phyloP scores from a whole-genome alignment of 2,329 filamentous ascomycete genomes.

The Rugonectria rugulosa region DNA sequence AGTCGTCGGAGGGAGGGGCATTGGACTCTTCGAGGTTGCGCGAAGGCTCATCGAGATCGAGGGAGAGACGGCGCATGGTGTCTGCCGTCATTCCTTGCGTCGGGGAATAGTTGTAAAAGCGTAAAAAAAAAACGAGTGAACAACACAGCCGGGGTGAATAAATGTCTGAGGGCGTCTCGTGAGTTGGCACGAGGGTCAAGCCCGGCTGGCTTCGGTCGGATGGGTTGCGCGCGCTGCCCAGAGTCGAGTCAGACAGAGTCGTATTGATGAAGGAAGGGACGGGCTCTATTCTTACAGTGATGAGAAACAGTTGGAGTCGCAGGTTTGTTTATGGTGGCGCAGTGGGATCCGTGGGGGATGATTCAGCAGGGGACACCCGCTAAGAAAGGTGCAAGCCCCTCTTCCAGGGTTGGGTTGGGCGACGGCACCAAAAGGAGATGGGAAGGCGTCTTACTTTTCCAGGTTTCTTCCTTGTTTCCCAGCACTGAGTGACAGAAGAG shows the following conservation, averaged over 20 bases:
- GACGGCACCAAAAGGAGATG: not conserved
- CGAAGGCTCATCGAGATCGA: slow-evolving; percentile 51
- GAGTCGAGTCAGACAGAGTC: not conserved
- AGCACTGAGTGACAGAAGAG: too few species aligned
- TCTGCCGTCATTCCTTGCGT: slow-evolving; percentile 29
- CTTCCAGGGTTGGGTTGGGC: slow-evolving; percentile 1
- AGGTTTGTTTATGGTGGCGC: slow-evolving; percentile 3
- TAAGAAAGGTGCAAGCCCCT: slow-evolving; percentile 16
- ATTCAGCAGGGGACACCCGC: slow-evolving; percentile 18
- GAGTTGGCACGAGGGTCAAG: slow-evolving; percentile 13
- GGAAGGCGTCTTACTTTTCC: too few species aligned
- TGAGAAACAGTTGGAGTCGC: slow-evolving; percentile 11
- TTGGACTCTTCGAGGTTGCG: slow-evolving; percentile 49
- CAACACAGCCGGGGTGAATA: slow-evolving; percentile 6
- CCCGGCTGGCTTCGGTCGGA: slow-evolving; percentile 18
- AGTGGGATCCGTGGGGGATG: slow-evolving; percentile 14
- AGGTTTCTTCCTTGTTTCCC: too few species aligned
- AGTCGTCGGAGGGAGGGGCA: slow-evolving; percentile 40
- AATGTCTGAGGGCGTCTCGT: slow-evolving; percentile 12
- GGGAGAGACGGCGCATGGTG: slow-evolving; percentile 53
- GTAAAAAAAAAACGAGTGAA: slow-evolving; percentile 10
- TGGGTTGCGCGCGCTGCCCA: slow-evolving; percentile 7
- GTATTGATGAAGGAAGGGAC: not conserved
- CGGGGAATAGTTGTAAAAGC: slow-evolving; percentile 9
- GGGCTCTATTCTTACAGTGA: too few species aligned